A percentile compares a stretch with the other conserved stretches of the same genome.
phyloP scores from a whole-genome alignment of 2,329 filamentous ascomycete genomes.

The Aspergillus pseudonomiae region DNA sequence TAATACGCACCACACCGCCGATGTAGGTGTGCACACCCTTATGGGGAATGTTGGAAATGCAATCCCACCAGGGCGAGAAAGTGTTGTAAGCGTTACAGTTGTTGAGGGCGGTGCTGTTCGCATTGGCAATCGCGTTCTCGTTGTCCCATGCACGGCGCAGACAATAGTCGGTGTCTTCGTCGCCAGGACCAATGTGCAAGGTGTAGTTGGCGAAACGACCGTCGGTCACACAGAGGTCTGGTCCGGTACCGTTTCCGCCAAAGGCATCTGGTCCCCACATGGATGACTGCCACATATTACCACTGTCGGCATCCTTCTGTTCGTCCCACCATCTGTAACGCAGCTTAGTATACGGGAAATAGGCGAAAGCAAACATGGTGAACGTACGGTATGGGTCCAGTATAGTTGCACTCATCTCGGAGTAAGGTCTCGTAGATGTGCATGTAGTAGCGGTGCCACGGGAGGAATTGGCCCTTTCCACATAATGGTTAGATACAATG shows the following conservation, averaged over 20 bases:
- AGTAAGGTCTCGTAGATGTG: neutral
- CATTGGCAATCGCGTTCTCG: neutral
- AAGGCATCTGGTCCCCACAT: slow-evolving; percentile 14
- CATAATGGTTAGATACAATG: neutral
- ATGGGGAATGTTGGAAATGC: slow-evolving; percentile 14
- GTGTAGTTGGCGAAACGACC: slow-evolving; percentile 13
- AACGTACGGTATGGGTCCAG: neutral
- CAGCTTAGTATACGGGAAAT: neutral
- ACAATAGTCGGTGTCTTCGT: slow-evolving; percentile 14
- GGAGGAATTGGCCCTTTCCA: neutral
- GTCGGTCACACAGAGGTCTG: slow-evolving; percentile 9
- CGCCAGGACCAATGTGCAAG: slow-evolving; percentile 12
- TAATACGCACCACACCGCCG: slow-evolving; percentile 9
- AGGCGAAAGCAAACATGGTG: neutral
- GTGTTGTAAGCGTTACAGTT: slow-evolving; percentile 11
- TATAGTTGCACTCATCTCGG: neutral
- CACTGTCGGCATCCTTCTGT: slow-evolving; percentile 11
- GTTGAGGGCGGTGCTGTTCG: neutral
- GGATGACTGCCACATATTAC: slow-evolving; percentile 12
- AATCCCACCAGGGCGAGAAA: slow-evolving; percentile 13
- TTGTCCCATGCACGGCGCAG: slow-evolving; percentile 13
- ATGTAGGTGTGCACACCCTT: slow-evolving; percentile 16
- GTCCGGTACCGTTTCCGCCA: slow-evolving; percentile 12
- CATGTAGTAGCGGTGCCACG: neutral
- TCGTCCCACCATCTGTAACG: slow-evolving; percentile 8